phyloP scores from a whole-genome alignment of 2,329 filamentous ascomycete species.

The Alternaria tenuissima region DNA sequence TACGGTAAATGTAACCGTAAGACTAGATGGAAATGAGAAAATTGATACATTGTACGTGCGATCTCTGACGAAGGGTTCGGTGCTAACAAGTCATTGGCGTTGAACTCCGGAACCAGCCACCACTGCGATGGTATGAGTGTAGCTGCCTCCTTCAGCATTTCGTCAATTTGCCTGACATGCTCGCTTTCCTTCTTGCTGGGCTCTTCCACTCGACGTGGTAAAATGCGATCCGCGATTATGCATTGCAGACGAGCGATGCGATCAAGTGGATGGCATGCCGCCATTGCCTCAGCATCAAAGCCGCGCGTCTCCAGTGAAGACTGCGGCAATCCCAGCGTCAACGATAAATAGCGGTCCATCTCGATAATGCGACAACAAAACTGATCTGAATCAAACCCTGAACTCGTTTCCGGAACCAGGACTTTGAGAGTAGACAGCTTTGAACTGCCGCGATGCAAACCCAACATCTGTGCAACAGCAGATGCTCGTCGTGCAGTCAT shows the following conservation, averaged over 20 bases:
- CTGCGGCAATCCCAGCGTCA: background rate
- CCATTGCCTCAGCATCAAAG: constrained; percentile 2
- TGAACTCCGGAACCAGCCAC: background rate
- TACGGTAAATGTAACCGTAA: background rate
- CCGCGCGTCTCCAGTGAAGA: background rate
- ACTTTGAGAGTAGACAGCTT: background rate
- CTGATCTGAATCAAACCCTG: background rate
- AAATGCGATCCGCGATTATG: constrained; percentile 48
- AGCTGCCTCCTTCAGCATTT: background rate
- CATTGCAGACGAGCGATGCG: constrained; percentile 45
- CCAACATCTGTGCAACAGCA: background rate
- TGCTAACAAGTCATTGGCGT: background rate
- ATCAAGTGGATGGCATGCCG: constrained; percentile 34
- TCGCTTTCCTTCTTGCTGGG: background rate
- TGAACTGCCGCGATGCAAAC: background rate
- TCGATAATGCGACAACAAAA: background rate
- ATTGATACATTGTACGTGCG: background rate
- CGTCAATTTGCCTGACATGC: background rate
- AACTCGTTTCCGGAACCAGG: background rate
- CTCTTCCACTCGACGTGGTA: constrained; percentile 13
- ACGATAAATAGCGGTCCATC: background rate
- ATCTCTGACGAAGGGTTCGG: background rate
- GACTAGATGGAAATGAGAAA: background rate
- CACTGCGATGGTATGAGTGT: background rate
- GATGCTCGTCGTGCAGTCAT: background rate